phyloP scores from a whole-genome alignment of 2,329 filamentous ascomycete species.

The Pseudophaeomoniella oleicola region DNA sequence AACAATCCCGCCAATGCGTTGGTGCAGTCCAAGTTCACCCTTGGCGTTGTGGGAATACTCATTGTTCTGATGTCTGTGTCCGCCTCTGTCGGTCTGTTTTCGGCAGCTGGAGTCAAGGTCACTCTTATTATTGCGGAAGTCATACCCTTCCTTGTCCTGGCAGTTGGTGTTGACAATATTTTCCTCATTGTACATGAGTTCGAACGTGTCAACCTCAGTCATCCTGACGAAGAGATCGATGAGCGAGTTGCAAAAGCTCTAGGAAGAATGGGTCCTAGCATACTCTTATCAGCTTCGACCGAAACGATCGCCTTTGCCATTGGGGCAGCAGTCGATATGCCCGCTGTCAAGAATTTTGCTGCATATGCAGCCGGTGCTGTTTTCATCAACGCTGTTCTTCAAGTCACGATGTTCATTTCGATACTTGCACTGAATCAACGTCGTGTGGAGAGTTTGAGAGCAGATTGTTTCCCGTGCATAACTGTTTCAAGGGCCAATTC shows the following conservation, averaged over 20 bases:
- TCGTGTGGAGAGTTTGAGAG: slow-evolving; percentile 73
- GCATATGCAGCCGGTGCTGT: slow-evolving; percentile 93
- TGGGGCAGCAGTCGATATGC: slow-evolving; percentile 92
- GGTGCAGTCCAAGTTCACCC: slow-evolving; percentile 90
- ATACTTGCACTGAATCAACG: slow-evolving; percentile 82
- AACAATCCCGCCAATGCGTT: slow-evolving; percentile 70
- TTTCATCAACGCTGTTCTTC: slow-evolving; percentile 89
- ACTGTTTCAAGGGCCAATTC: slow-evolving; percentile 64
- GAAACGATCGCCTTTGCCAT: slow-evolving; percentile 90
- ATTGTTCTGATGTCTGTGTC: slow-evolving; percentile 97
- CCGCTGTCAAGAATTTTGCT: slow-evolving; percentile 92
- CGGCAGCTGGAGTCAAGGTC: slow-evolving; percentile 79
- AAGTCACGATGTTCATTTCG: slow-evolving; percentile 94
- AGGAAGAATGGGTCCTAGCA: slow-evolving; percentile 94
- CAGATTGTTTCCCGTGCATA: slow-evolving; percentile 85
- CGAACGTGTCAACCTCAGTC: slow-evolving; percentile 81
- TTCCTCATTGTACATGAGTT: slow-evolving; percentile 98
- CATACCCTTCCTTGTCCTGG: slow-evolving; percentile 91
- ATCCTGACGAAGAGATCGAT: slow-evolving; percentile 77
- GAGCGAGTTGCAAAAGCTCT: slow-evolving; percentile 73
- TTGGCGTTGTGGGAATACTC: slow-evolving; percentile 85
- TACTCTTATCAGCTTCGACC: slow-evolving; percentile 84
- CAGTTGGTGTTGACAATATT: slow-evolving; percentile 96
- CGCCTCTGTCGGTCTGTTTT: slow-evolving; percentile 88
- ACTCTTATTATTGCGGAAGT: slow-evolving; percentile 97